These are phyloP conservation scores for Clonostachys rhizophaga DNA, from an alignment of 2,329 filamentous ascomycete species.

Conservation along the genomic window DNA sequence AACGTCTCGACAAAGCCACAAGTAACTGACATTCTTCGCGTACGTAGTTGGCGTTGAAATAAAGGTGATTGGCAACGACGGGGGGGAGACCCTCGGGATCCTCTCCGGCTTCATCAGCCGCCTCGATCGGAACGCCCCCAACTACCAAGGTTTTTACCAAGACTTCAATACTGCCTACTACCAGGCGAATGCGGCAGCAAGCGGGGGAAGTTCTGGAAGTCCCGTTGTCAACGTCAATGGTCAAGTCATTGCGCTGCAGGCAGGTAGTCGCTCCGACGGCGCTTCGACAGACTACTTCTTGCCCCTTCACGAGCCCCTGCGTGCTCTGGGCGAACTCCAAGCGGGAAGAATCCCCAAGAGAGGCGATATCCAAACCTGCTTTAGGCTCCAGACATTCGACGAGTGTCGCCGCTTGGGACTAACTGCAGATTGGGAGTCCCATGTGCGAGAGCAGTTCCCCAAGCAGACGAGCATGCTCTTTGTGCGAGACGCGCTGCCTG, in stretches of 20 bases:
- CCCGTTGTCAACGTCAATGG: slow-evolving; percentile 96
- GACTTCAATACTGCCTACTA: slow-evolving; percentile 98
- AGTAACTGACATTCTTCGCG: neutral
- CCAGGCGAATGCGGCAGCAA: slow-evolving; percentile 93
- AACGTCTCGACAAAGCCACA: neutral
- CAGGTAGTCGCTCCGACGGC: slow-evolving; percentile 88
- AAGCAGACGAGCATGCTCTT: slow-evolving; percentile 96
- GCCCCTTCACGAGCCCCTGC: slow-evolving; percentile 82
- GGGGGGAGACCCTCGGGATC: slow-evolving; percentile 96
- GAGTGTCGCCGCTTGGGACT: slow-evolving; percentile 89
- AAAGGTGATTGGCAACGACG: slow-evolving; percentile 95
- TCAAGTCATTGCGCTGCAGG: slow-evolving; percentile 86
- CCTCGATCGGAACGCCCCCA: slow-evolving; percentile 35
- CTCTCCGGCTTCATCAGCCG: slow-evolving; percentile 30
- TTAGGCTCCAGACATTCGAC: slow-evolving; percentile 94
- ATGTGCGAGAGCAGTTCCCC: slow-evolving; percentile 77
- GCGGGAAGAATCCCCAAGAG: slow-evolving; percentile 71
- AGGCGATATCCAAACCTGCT: slow-evolving; percentile 97
- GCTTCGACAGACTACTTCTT: slow-evolving; percentile 98
- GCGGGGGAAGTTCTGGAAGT: slow-evolving; percentile 95
- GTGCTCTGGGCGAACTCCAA: slow-evolving; percentile 83
- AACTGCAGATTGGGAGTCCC: slow-evolving; percentile 79
- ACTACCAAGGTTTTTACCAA: slow-evolving; percentile 96
- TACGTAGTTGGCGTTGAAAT: slow-evolving; percentile 80
- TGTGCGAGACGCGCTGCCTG: slow-evolving; percentile 88